These are phyloP conservation scores for Talaromyces pinophilus DNA, from an alignment of 2,329 filamentous ascomycete genomes.

Conservation along the genomic window DNA sequence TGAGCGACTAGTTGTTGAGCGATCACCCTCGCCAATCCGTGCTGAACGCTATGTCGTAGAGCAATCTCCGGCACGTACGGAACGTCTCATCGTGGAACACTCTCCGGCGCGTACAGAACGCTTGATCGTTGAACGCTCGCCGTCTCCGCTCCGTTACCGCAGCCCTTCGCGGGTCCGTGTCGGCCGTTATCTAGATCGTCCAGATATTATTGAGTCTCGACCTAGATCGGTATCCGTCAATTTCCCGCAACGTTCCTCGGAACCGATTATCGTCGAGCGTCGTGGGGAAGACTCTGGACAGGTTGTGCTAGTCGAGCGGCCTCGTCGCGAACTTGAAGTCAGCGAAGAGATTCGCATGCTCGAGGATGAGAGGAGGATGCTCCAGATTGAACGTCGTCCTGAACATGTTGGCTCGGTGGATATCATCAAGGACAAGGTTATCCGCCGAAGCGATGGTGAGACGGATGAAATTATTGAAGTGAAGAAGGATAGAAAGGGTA, in stretches of 20 bases:
- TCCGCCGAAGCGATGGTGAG: slow-evolving; percentile 42
- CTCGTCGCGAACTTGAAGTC: slow-evolving; percentile 62
- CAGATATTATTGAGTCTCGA: slow-evolving; percentile 34
- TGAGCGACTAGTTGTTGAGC: slow-evolving; percentile 35
- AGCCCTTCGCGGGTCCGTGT: slow-evolving; percentile 30
- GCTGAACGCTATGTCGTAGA: not conserved
- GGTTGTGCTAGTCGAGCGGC: slow-evolving; percentile 54
- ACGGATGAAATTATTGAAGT: slow-evolving; percentile 60
- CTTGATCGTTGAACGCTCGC: slow-evolving; percentile 36
- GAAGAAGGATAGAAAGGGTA: slow-evolving; percentile 94
- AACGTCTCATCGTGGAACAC: slow-evolving; percentile 33
- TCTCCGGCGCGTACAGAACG: slow-evolving; percentile 27
- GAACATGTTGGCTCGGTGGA: slow-evolving; percentile 32
- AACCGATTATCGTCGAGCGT: slow-evolving; percentile 39
- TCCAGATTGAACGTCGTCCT: slow-evolving; percentile 56
- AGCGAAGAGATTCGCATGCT: slow-evolving; percentile 70
- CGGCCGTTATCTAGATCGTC: slow-evolving; percentile 32
- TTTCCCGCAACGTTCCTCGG: slow-evolving; percentile 38
- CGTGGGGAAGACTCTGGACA: slow-evolving; percentile 41
- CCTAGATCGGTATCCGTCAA: slow-evolving; percentile 41
- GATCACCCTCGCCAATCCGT: slow-evolving; percentile 28
- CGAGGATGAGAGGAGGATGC: slow-evolving; percentile 64
- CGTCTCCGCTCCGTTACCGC: slow-evolving; percentile 29
- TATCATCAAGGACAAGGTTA: slow-evolving; percentile 35
- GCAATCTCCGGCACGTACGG: slow-evolving; percentile 28